Evolutionary conservation across 352 stramenopile species (phyloP).

Genomic region (Phytophthora melonis): DNA sequence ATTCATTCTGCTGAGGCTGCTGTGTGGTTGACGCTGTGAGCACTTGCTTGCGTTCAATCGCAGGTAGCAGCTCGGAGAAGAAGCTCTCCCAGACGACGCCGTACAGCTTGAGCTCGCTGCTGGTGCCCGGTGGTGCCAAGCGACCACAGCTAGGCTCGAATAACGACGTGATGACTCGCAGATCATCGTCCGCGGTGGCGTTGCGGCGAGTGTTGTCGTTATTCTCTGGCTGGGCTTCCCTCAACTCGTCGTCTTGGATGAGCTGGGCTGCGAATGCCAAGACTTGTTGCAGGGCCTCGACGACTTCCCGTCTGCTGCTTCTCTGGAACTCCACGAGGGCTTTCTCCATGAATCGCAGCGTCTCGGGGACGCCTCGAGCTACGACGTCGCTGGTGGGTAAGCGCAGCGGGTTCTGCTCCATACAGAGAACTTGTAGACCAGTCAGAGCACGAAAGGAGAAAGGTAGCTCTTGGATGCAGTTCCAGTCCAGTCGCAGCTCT

Average conservation of each 20-base stretch:
- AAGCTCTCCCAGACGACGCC: slow-evolving; percentile 68
- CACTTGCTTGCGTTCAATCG: slow-evolving; percentile 50
- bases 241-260: slow-evolving; percentile 11
- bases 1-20: neutral
- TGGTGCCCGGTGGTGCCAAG: slow-evolving; percentile 35
- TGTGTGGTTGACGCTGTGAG: neutral
- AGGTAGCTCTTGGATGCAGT: slow-evolving; percentile 64
- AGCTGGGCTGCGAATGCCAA: slow-evolving; percentile 45
- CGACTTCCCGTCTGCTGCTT: slow-evolving; percentile 51
- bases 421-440: slow-evolving; percentile 45
- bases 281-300: slow-evolving; percentile 58
- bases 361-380: slow-evolving; percentile 51
- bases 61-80: slow-evolving; percentile 50
- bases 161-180: slow-evolving; percentile 43
- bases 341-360: slow-evolving; percentile 66
- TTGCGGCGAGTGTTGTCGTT: neutral
- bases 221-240: neutral
- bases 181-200: slow-evolving; percentile 18
- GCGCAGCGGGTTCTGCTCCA: slow-evolving; percentile 73
- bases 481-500: slow-evolving; percentile 74
- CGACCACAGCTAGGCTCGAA: slow-evolving; percentile 64
- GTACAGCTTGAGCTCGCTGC: slow-evolving; percentile 57
- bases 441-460: slow-evolving; percentile 62
- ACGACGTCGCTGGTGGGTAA: slow-evolving; percentile 62
- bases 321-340: slow-evolving; percentile 56